Evolutionary conservation across 441 rosid genomes (phyloP), one percentile per base, ranked within the genome.

Genomic region (Adansonia gregorii): DNA sequence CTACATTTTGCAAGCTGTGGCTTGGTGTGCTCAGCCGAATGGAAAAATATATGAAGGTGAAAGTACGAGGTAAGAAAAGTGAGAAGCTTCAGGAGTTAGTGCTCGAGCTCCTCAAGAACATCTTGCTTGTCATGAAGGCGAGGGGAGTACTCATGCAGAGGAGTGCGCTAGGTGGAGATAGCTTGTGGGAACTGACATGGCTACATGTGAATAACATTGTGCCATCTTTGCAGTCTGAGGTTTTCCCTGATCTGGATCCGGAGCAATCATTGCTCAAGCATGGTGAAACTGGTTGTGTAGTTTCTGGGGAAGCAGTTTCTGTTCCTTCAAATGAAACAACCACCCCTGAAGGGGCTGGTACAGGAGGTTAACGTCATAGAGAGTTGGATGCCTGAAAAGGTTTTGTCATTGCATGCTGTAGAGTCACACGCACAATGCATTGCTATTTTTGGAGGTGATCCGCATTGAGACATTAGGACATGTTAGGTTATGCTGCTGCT

Each of bases 111-210:
- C 97, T 95, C 2, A 95, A 91, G 88, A 90, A 90, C 87, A 85
- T 84, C 52, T 84, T 95, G 87, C 81, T 90, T 3, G 90, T 87
- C 72, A 92, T 95, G 98, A 94, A 95, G 87, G 82, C 88, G 10
- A 89, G 73, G 78, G 94, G 93, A 5, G 88, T 93, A 70, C 93
- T 92, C 20, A 65, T 86, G 72, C 98, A 86, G 64, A 87, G 98
- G 80, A 84, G 92, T 85, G 92, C 90, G 1, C 79, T 91, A 1
- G 97, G 94, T 41, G 93, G 93, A 76, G 97, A 95, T 78, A 94
- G 93, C 85, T 88, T 95, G 79, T 95, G 98, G 97, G 95, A 94
- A 76, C 79, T 89, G 27, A 89, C 97, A 49, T 95, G 95, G 99
- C 83, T 88, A 60, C 97, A 92, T 76, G 96, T 92, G 60, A 91